These are phyloP conservation scores for Triticum timopheevii DNA, from an alignment of 176 grass and related monocot genomes.

Conservation along the genomic window DNA sequence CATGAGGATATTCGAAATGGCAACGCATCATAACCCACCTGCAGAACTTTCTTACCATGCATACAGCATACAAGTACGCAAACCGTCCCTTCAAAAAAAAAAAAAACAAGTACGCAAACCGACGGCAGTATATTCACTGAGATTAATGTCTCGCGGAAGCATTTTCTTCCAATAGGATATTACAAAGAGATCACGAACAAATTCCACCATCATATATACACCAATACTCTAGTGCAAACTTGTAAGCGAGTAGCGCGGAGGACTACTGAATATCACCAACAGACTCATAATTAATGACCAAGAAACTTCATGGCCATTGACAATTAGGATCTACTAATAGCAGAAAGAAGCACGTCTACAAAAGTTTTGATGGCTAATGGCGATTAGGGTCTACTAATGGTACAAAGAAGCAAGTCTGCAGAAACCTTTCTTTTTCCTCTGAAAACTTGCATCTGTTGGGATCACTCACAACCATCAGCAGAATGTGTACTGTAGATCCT, in stretches of 20 bases:
- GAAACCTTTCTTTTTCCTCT: not conserved
- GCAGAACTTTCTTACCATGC: not conserved
- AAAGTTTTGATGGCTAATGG: too few species aligned
- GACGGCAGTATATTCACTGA: not conserved
- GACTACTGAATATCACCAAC: not conserved
- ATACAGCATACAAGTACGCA: not conserved
- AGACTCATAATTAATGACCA: not conserved
- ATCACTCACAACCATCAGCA: not conserved
- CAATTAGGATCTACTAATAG: not conserved
- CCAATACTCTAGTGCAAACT: not conserved
- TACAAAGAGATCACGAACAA: not conserved
- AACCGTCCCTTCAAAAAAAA: not conserved
- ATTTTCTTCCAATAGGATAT: not conserved
- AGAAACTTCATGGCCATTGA: not conserved
- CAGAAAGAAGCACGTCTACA: not conserved
- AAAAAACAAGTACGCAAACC: not conserved
- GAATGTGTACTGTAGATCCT: not conserved
- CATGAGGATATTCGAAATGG: not conserved
- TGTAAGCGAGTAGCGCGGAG: too few species aligned
- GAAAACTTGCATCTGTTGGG: not conserved
- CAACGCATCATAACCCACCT: not conserved
- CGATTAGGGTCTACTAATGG: too few species aligned
- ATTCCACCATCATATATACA: constrained; percentile 4
- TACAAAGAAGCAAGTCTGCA: too few species aligned
- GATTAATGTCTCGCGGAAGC: not conserved